Conservation (phyloP, 2,329 filamentous ascomycete species). For the Chalara sp. region DNA sequence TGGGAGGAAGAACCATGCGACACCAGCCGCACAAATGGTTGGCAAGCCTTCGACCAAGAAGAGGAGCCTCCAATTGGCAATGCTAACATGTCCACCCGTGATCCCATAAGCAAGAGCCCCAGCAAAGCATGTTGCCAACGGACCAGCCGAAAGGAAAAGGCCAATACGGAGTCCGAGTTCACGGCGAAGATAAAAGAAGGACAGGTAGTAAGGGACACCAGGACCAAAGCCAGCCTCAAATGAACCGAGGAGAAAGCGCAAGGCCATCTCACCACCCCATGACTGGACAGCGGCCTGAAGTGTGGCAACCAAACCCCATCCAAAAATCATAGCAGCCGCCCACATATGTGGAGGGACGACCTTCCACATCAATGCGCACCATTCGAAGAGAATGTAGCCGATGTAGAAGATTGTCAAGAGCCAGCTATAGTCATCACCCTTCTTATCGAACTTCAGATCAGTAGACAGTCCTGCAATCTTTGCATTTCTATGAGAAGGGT, state of each 20-base stretch:
- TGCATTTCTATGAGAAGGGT: constrained; percentile 37
- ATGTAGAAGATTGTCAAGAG: constrained; percentile 29
- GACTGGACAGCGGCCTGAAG: constrained; percentile 34
- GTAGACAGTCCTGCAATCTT: constrained; percentile 43
- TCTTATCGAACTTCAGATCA: constrained; percentile 38
- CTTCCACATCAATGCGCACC: constrained; percentile 28
- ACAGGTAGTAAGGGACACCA: constrained; percentile 32
- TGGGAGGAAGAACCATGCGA: constrained; percentile 47
- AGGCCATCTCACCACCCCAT: constrained; percentile 32
- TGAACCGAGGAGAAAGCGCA: constrained; percentile 29
- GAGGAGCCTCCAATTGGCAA: constrained; percentile 56
- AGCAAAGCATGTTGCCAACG: constrained; percentile 61
- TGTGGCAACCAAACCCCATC: constrained; percentile 29
- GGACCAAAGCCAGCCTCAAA: constrained; percentile 28
- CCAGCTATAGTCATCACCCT: constrained; percentile 24
- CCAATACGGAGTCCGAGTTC: constrained; percentile 67
- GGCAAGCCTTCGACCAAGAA: constrained; percentile 60
- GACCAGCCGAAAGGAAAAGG: constrained; percentile 58
- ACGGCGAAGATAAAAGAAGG: constrained; percentile 37
- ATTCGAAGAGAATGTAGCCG: constrained; percentile 28
- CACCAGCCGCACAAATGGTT: constrained; percentile 44
- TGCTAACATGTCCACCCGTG: constrained; percentile 47
- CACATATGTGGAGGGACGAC: constrained; percentile 27
- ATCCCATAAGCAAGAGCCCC: constrained; percentile 62
- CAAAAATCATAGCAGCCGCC: constrained; percentile 21